Percentiles rank a stretch among this genome's conserved stretches.
phyloP scores from a whole-genome alignment of 345 rosid genomes.

The Salix brachista region DNA sequence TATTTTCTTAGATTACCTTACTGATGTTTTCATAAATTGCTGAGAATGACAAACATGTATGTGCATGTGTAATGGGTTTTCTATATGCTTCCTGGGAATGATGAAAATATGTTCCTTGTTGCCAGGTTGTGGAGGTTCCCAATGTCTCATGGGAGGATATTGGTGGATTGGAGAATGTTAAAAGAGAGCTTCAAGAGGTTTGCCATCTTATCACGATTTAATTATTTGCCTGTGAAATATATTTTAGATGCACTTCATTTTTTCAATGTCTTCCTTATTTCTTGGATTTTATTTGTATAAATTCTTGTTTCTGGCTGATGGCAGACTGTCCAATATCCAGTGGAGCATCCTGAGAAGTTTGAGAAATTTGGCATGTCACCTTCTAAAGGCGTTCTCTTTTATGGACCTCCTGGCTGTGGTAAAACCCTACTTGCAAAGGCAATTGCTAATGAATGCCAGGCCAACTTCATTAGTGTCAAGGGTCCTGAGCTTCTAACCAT shows the following conservation, averaged over 20 bases:
- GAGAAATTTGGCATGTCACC: constrained; percentile 43
- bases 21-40: neutral
- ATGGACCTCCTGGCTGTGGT: constrained; percentile 36
- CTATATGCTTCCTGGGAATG: neutral
- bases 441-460: constrained; percentile 38
- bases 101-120: neutral
- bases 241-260: neutral
- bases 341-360: constrained; percentile 39
- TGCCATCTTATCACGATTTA: neutral
- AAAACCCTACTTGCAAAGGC: constrained; percentile 40
- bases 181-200: constrained; percentile 39
- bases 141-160: constrained; percentile 35
- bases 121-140: constrained; percentile 38
- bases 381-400: constrained; percentile 37
- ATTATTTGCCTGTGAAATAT: neutral
- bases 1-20: neutral
- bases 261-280: neutral
- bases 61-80: neutral
- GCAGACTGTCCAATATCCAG: constrained; percentile 37
- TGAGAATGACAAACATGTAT: neutral
- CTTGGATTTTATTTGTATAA: neutral
- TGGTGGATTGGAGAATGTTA: constrained; percentile 37
- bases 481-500: constrained; percentile 35
- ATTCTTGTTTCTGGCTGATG: constrained; percentile 1
- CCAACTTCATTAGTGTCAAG: constrained; percentile 34